Base-by-base conservation (phyloP, 495 filamentous ascomycete genomes). In the Aspergillus egyptiacus region DNA sequence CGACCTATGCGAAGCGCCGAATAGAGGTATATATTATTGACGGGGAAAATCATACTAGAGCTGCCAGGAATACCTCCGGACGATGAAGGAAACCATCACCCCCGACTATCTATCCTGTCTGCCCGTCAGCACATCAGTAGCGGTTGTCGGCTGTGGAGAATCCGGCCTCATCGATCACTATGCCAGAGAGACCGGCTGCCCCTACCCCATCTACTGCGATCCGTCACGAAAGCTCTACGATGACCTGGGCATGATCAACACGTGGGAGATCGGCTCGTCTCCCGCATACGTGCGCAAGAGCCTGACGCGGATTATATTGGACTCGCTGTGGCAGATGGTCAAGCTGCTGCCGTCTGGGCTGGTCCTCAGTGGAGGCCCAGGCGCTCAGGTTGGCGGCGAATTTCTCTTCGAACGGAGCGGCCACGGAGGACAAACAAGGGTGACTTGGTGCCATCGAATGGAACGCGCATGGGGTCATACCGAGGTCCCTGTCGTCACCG, bases 371-470 rank as follows among this genome's bases (percentile, higher is more conserved):
- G 81, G 77, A 2, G 88, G 89, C 0, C 80, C 86, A 56, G 67
- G 71, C 39, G 70, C 75, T 42, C 85, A 91, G 66, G 80, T 87
- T 17, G 90, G 90, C 2, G 90, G 88, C 0, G 90, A 95, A 65
- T 90, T 94, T 56, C 49, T 95, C 33, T 91, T 89, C 55, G 86
- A 23, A 22, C 46, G 27, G 1, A 48, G n/a, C 2, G 20, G 13
- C 1, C 5, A 40, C 0, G 53, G 50, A 6, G 40, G 76, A 55
- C 75, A 78, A 33, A 83, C 82, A 59, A 61, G 66, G 35, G 77
- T 86, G 1, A 78, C 77, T 2, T 95, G 89, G 89, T 90, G 84
- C 57, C 85, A 90, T 65, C 76, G 89, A 2, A 96, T 96, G 88
- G 69, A 69, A 56, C 86, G 77, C 44, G 90, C 86, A 20, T 62